Evolutionary conservation across 495 filamentous ascomycete genomes (phyloP).

Genomic region (Talaromyces proteolyticus): DNA sequence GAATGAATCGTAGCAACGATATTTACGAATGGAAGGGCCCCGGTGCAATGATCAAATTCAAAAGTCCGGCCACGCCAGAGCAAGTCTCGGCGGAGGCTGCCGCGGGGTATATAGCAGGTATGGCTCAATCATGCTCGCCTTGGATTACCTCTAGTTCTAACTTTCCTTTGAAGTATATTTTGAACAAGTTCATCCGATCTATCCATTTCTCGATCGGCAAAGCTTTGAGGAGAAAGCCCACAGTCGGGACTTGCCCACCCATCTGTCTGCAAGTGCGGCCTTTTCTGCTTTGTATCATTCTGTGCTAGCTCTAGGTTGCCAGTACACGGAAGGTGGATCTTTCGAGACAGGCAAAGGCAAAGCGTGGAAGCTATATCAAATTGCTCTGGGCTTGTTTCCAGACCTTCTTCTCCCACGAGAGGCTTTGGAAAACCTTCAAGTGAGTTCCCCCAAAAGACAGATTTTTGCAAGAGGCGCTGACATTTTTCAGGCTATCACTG

Average conservation of each 20-base stretch:
- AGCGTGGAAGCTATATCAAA: slow-evolving; percentile 25
- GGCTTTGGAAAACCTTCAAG: slow-evolving; percentile 18
- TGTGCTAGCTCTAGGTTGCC: slow-evolving; percentile 29
- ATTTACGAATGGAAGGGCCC: neutral
- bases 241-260: slow-evolving; percentile 4
- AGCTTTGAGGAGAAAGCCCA: slow-evolving; percentile 20
- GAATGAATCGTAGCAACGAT: slow-evolving; percentile 4
- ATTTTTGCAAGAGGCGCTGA: neutral
- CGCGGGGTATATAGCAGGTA: slow-evolving; percentile 5
- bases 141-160: neutral
- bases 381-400: slow-evolving; percentile 18
- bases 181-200: slow-evolving; percentile 24
- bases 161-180: slow-evolving; percentile 20
- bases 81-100: slow-evolving; percentile 1
- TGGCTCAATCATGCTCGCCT: neutral
- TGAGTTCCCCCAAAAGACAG: neutral
- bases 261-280: slow-evolving; percentile 7
- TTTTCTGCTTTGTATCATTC: slow-evolving; percentile 29
- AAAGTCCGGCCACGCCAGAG: slow-evolving; percentile 1
- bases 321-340: slow-evolving; percentile 21
- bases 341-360: slow-evolving; percentile 27
- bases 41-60: slow-evolving; percentile 3
- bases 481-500: slow-evolving; percentile 9
- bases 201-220: slow-evolving; percentile 26
- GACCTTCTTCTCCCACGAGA: slow-evolving; percentile 16